phyloP scores from a whole-genome alignment of 805 yeast genomes.

The Saturnispora silvae region DNA sequence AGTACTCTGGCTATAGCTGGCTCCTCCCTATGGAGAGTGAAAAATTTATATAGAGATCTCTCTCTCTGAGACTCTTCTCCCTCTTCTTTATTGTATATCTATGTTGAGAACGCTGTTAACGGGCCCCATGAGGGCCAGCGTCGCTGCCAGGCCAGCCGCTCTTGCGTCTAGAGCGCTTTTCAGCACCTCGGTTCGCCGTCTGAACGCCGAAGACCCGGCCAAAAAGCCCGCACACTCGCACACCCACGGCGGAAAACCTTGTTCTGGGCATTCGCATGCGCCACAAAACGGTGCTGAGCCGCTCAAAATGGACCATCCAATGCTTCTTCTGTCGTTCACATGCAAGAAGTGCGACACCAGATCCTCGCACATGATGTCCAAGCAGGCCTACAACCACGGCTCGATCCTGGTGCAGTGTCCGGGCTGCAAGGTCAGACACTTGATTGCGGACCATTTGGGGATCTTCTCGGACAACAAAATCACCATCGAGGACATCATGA shows the following conservation, averaged over 20 bases:
- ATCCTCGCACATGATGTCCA: slow-evolving; percentile 83
- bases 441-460: slow-evolving; percentile 81
- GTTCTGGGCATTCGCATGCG: slow-evolving; percentile 10
- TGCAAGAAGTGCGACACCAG: slow-evolving; percentile 80
- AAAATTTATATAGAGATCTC: too few relatives aligned
- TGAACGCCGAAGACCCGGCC: not conserved
- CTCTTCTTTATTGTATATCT: too few relatives aligned
- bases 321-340: slow-evolving; percentile 81
- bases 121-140: not conserved
- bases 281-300: slow-evolving; percentile 3
- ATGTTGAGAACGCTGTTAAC: not conserved
- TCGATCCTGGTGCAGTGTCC: slow-evolving; percentile 89
- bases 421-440: slow-evolving; percentile 75
- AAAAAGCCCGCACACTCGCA: slow-evolving; percentile 6
- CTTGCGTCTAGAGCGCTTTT: not conserved
- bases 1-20: too few relatives aligned
- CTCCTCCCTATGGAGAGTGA: too few relatives aligned
- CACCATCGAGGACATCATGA: slow-evolving; percentile 70
- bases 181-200: not conserved
- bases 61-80: too few relatives aligned
- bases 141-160: not conserved
- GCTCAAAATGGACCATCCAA: slow-evolving; percentile 60
- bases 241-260: slow-evolving; percentile 11
- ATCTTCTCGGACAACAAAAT: slow-evolving; percentile 71
- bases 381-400: slow-evolving; percentile 82